Conservation (phyloP, 305 asterid species). For the Solanum hybrid region DNA sequence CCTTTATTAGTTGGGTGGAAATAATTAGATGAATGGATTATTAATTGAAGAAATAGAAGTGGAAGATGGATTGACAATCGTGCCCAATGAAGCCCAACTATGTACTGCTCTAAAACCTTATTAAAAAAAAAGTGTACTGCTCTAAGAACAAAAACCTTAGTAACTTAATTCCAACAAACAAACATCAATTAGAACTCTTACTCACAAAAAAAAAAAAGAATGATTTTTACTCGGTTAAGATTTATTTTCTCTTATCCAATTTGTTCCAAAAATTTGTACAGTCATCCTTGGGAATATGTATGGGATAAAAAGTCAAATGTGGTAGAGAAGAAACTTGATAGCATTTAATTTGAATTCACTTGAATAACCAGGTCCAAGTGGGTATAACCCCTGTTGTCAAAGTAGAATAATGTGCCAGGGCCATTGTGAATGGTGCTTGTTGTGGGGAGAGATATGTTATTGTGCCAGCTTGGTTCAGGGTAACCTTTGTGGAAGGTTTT, state of each 20-base stretch:
- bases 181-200: not conserved
- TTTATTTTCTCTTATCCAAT: not conserved
- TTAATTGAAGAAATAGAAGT: not conserved
- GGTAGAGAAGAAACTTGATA: not conserved
- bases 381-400: conserved; percentile 32
- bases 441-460: conserved; percentile 60
- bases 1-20: not conserved
- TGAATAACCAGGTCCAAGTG: conserved; percentile 31
- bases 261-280: not conserved
- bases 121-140: not conserved
- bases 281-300: not conserved
- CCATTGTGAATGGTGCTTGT: conserved; percentile 41
- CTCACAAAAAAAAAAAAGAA: not conserved
- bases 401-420: conserved; percentile 41
- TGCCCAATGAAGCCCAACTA: not conserved
- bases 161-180: not conserved
- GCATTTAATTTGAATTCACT: not conserved
- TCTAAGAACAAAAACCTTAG: not conserved
- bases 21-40: not conserved
- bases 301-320: not conserved
- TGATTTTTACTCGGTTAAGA: not conserved
- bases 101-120: not conserved
- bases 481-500: conserved; percentile 40
- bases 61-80: not conserved
- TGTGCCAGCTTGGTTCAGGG: conserved; percentile 47